Evolutionary conservation across 2,329 filamentous ascomycete genomes (phyloP).

Genomic region (Aspergillus nomiae): DNA sequence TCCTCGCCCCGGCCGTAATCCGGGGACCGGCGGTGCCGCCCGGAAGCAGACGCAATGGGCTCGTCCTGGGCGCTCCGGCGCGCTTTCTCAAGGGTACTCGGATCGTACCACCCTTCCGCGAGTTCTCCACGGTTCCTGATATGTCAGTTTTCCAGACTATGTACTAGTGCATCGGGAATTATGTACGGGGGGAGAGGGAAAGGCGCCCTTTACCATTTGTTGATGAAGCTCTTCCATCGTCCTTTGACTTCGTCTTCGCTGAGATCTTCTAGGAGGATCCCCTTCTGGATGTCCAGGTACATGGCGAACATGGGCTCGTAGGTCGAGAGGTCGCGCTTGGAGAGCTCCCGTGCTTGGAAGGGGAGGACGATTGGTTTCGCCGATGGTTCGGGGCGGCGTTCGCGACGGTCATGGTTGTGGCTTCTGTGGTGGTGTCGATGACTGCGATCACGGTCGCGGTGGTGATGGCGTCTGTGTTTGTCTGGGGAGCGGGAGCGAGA

Average conservation of each 20-base stretch:
- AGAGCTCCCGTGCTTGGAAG: slow-evolving; percentile 65
- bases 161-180: slow-evolving; percentile 6
- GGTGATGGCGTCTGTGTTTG: slow-evolving; percentile 27
- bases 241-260: slow-evolving; percentile 75
- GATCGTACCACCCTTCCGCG: slow-evolving; percentile 91
- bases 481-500: slow-evolving; percentile 42
- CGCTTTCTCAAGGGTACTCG: slow-evolving; percentile 64
- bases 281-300: slow-evolving; percentile 88
- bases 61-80: slow-evolving; percentile 32
- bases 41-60: background rate
- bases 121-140: slow-evolving; percentile 79
- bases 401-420: slow-evolving; percentile 15
- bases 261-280: slow-evolving; percentile 67
- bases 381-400: slow-evolving; percentile 8
- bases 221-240: slow-evolving; percentile 89
- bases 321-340: slow-evolving; percentile 65
- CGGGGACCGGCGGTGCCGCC: slow-evolving; percentile 21
- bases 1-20: slow-evolving; percentile 32
- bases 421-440: slow-evolving; percentile 7
- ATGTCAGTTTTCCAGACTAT: slow-evolving; percentile 45
- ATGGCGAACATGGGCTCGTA: slow-evolving; percentile 76
- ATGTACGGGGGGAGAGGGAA: background rate
- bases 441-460: slow-evolving; percentile 20
- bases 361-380: slow-evolving; percentile 55
- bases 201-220: slow-evolving; percentile 69